A percentile compares a stretch with the other conserved stretches of the same genome.
phyloP scores from a whole-genome alignment of 805 yeast genomes.

The Barnettozyma californica region DNA sequence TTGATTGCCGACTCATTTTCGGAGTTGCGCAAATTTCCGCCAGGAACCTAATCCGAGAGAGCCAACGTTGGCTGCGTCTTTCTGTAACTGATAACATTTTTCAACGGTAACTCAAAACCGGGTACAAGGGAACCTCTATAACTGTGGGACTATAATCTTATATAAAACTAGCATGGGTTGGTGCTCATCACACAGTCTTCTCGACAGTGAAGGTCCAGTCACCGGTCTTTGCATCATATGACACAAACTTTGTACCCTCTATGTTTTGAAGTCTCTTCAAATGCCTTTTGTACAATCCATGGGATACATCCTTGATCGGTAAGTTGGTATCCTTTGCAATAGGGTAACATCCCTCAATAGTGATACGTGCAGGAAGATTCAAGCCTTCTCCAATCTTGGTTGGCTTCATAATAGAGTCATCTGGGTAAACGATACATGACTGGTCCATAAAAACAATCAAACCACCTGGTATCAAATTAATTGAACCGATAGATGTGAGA shows the following conservation, averaged over 20 bases:
- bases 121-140: background rate
- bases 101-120: background rate
- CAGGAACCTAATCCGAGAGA: background rate
- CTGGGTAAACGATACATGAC: slow-evolving; percentile 69
- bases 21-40: background rate
- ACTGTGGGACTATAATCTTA: background rate
- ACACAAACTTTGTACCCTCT: slow-evolving; percentile 57
- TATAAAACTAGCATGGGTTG: background rate
- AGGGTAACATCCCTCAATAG: slow-evolving; percentile 80
- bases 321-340: slow-evolving; percentile 62
- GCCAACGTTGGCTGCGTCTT: background rate
- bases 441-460: slow-evolving; percentile 56
- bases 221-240: slow-evolving; percentile 74
- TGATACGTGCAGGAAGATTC: slow-evolving; percentile 67
- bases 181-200: slow-evolving; percentile 10
- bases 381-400: slow-evolving; percentile 70
- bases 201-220: slow-evolving; percentile 60
- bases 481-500: slow-evolving; percentile 57
- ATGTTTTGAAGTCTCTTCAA: slow-evolving; percentile 58
- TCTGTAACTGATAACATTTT: background rate
- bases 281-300: slow-evolving; percentile 64
- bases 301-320: slow-evolving; percentile 73
- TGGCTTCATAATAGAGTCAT: slow-evolving; percentile 48
- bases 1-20: slow-evolving; percentile 1
- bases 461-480: slow-evolving; percentile 60